Evolutionary conservation across 1,139 yeast genomes (phyloP).

Genomic region (Hemisphaericaspora lyxosophila): DNA sequence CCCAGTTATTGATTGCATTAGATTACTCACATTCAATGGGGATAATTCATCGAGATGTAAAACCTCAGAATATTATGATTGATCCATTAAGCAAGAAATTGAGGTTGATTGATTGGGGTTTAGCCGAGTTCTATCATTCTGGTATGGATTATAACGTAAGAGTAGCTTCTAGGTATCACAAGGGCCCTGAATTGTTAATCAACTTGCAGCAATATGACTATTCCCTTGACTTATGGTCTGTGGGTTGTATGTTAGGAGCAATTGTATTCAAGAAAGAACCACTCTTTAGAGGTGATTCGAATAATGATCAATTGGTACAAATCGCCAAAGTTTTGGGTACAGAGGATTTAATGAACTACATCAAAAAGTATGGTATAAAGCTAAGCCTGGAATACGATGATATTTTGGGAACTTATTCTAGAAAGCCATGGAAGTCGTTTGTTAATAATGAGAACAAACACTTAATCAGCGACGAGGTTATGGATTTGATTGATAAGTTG

Average conservation of each 20-base stretch:
- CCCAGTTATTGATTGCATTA: constrained; percentile 65
- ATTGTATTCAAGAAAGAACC: constrained; percentile 77
- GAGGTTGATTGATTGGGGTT: constrained; percentile 80
- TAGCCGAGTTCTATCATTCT: constrained; percentile 78
- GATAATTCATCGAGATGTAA: constrained; percentile 79
- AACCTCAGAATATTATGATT: constrained; percentile 84
- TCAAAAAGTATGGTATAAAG: constrained; percentile 59
- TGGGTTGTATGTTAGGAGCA: constrained; percentile 79
- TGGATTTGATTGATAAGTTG: constrained; percentile 65
- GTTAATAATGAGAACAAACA: constrained; percentile 51
- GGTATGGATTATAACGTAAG: constrained; percentile 79
- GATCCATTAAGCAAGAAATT: constrained; percentile 63
- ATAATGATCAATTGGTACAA: constrained; percentile 77
- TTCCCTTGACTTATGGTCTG: constrained; percentile 78
- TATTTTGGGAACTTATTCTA: constrained; percentile 61
- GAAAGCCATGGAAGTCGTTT: constrained; percentile 68
- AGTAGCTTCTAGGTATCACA: constrained; percentile 78
- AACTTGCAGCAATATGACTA: constrained; percentile 77
- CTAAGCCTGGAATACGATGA: constrained; percentile 68
- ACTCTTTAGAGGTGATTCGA: constrained; percentile 74
- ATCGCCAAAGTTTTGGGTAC: constrained; percentile 78
- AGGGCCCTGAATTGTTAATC: constrained; percentile 76
- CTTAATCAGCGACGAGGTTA: constrained; percentile 58
- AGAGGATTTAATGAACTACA: constrained; percentile 59
- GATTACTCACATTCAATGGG: constrained; percentile 83